A percentile compares a stretch with the other conserved stretches of the same genome.
Evolutionary conservation across 2,329 filamentous ascomycete species (phyloP).

Genomic region (Penicillium sp.): DNA sequence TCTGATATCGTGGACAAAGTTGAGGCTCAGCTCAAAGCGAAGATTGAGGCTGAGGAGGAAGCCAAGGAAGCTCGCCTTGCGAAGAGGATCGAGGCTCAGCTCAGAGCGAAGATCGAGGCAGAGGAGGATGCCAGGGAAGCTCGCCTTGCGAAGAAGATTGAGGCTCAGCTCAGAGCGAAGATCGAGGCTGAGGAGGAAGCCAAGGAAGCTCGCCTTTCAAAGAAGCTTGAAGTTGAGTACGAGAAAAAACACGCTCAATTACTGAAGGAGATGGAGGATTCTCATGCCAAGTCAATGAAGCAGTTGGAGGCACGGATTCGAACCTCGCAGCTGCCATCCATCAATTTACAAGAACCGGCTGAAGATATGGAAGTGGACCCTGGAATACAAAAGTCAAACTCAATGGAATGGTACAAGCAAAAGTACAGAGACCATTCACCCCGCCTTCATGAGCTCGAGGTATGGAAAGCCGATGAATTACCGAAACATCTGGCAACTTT

Average conservation of each 20-base stretch:
- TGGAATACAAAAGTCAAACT: too few species aligned
- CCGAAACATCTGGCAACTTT: background rate
- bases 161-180: background rate
- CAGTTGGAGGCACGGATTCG: background rate
- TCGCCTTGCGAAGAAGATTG: background rate
- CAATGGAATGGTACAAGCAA: too few species aligned
- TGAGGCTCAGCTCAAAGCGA: background rate
- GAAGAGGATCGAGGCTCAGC: background rate
- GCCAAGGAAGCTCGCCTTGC: background rate
- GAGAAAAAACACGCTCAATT: background rate
- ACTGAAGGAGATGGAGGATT: background rate
- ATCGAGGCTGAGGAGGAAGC: background rate
- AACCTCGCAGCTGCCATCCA: background rate
- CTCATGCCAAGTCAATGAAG: background rate
- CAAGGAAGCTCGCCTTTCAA: background rate
- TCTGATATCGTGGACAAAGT: constrained; percentile 6
- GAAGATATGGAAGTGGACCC: too few species aligned
- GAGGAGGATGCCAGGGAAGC: background rate
- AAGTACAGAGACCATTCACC: too few species aligned
- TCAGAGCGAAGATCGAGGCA: background rate
- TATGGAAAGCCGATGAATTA: too few species aligned
- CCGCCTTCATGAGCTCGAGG: too few species aligned
- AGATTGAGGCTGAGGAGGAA: background rate
- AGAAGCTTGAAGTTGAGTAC: background rate
- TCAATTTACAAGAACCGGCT: too few species aligned